These are phyloP conservation scores for Cyberlindnera saturnus DNA, from an alignment of 805 yeast genomes.

Conservation along the genomic window DNA sequence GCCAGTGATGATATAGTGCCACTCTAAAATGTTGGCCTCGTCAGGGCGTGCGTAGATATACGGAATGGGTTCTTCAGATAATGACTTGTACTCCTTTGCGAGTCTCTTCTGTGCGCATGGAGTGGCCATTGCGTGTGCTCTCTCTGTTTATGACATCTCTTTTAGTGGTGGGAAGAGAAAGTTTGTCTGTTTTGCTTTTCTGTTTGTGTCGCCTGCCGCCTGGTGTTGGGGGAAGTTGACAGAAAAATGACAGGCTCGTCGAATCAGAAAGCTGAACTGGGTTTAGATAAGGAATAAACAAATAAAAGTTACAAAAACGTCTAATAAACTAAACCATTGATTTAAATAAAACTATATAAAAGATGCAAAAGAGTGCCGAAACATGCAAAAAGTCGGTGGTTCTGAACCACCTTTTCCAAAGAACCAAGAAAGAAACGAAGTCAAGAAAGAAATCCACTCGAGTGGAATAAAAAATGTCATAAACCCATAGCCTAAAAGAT, in stretches of 20 bases:
- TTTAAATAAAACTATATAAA: neutral
- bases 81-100: conserved; percentile 72
- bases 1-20: conserved; percentile 91
- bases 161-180: neutral
- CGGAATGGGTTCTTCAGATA: conserved; percentile 76
- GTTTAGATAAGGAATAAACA: neutral
- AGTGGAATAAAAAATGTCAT: neutral
- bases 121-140: conserved; percentile 3
- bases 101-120: conserved; percentile 39
- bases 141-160: neutral
- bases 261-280: too few species aligned
- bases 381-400: neutral
- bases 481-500: too few species aligned
- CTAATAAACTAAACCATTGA: neutral
- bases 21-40: conserved; percentile 78
- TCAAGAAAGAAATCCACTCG: neutral
- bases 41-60: conserved; percentile 77
- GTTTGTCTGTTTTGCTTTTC: neutral
- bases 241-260: neutral
- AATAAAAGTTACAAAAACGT: neutral
- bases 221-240: neutral
- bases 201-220: neutral
- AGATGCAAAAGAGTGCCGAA: neutral
- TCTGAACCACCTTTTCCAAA: neutral
- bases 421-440: neutral